Base-by-base conservation (phyloP, 1,139 yeast species). In the Hyphopichia pseudoburtonii region DNA sequence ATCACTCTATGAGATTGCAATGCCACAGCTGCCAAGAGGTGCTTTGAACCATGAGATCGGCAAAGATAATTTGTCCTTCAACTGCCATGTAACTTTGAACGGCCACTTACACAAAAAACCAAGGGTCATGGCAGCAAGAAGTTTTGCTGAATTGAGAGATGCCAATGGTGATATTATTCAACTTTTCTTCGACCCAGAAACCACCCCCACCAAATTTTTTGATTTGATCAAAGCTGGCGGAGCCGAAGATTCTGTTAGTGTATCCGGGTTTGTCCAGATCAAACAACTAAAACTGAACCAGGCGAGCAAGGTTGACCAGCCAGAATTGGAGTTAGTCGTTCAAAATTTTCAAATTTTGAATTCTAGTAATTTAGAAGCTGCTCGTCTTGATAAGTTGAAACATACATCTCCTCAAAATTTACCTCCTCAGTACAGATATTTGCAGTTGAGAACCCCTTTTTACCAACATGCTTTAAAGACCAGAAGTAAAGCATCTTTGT, bases 71-170 rank as follows among this genome's bases (percentile, higher is more conserved):
- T n/a, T n/a, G n/a, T n/a, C n/a, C n/a, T n/a, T n/a, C n/a, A n/a
- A n/a, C n/a, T n/a, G n/a, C n/a, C n/a, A n/a, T n/a, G 62, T 75
- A 9, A 62, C 68, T 2, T 50, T 86, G 16, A 76, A 85, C 50
- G 97, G 97, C 0, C 94, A 96, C 86, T 73, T 90, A 17, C 80
- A 87, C 51, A 70, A 76, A 28, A 82, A 82, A 47, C 92, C 96
- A 0, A 73, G 73, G 35, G 49, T 66, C 3, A 53, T 64, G 52
- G 61, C 73, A 6, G 54, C 56, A 14, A 77, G 57, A 72, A 77
- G 64, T 3, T 90, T 90, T 66, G 94, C 86, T 1, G 79, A 76
- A 24, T 59, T 90, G 18, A 69, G 97, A 44, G 97, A 89, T 56
- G 53, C 67, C 21, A 66, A 78, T 37, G 96, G 96, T 1, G 77